A percentile compares a stretch with the other conserved stretches of the same genome.
Conservation (phyloP, 345 rosid species). For the Luvunga scandens region DNA sequence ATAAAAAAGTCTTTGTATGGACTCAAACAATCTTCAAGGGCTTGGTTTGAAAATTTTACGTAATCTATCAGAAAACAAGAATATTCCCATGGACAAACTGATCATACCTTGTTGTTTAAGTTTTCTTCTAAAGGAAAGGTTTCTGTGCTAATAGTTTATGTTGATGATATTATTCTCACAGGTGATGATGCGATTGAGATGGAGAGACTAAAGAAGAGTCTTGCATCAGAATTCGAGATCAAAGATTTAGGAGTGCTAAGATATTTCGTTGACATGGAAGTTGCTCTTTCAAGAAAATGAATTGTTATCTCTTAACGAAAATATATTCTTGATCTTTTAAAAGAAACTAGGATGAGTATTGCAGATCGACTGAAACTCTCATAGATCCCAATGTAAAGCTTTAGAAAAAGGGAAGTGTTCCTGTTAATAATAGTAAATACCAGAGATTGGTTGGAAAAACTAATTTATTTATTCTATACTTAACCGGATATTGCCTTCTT, state of each 20-base stretch:
- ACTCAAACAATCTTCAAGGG: neutral
- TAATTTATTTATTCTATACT: neutral
- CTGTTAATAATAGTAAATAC: neutral
- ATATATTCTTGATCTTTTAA: neutral
- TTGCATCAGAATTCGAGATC: neutral
- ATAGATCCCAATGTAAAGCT: too few relatives aligned
- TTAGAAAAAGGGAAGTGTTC: too few relatives aligned
- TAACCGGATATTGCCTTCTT: neutral
- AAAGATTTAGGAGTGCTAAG: neutral
- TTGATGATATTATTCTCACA: neutral
- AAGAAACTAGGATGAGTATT: too few relatives aligned
- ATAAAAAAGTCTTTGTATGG: neutral
- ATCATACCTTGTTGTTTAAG: neutral
- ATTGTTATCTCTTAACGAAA: neutral
- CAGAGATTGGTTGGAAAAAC: neutral
- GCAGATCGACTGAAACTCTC: too few relatives aligned
- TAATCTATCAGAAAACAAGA: neutral
- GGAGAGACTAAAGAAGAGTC: neutral
- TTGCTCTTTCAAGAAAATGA: too few relatives aligned
- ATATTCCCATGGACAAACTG: neutral
- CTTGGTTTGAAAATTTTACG: neutral
- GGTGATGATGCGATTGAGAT: neutral
- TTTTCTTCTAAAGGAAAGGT: neutral
- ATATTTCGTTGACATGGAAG: neutral
- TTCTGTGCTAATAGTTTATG: neutral